Percentiles rank a stretch among this genome's conserved stretches.
Evolutionary conservation across 768 basidiomycete genomes (phyloP).

Genomic region (Tephrocybe sp.): DNA sequence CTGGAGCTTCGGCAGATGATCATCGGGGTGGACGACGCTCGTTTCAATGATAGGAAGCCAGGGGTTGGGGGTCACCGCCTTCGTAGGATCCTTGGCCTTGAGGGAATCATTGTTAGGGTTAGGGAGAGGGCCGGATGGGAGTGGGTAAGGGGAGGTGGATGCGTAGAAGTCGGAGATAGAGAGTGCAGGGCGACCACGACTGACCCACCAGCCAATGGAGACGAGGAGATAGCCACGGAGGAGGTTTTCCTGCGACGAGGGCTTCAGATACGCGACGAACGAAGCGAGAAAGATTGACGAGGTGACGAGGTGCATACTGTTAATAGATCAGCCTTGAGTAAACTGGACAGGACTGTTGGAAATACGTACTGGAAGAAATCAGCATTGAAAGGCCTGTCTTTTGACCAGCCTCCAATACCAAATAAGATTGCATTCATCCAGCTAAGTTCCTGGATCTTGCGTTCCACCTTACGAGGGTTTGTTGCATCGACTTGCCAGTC

Average conservation of each 20-base stretch:
- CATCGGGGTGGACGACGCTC: slow-evolving; percentile 58
- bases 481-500: slow-evolving; percentile 20
- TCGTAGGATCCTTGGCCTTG: slow-evolving; percentile 28
- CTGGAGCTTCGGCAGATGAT: slow-evolving; percentile 42
- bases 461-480: slow-evolving; percentile 11
- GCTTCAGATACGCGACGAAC: slow-evolving; percentile 37
- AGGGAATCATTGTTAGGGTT: slow-evolving; percentile 23
- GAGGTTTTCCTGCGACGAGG: slow-evolving; percentile 48
- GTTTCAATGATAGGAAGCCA: slow-evolving; percentile 61
- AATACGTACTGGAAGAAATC: slow-evolving; percentile 24
- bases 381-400: slow-evolving; percentile 19
- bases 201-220: slow-evolving; percentile 54
- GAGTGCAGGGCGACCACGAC: slow-evolving; percentile 53
- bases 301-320: slow-evolving; percentile 69
- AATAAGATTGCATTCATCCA: slow-evolving; percentile 22
- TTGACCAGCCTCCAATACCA: slow-evolving; percentile 20
- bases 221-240: slow-evolving; percentile 59
- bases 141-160: slow-evolving; percentile 19
- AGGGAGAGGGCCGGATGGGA: slow-evolving; percentile 21
- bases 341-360: not conserved
- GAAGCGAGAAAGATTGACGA: slow-evolving; percentile 64
- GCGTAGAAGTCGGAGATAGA: slow-evolving; percentile 51
- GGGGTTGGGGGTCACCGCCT: slow-evolving; percentile 45
- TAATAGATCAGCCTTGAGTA: not conserved
- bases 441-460: slow-evolving; percentile 19